Base-by-base conservation (phyloP, 1,284 basidiomycete genomes). In the Athelia psychrophila region DNA sequence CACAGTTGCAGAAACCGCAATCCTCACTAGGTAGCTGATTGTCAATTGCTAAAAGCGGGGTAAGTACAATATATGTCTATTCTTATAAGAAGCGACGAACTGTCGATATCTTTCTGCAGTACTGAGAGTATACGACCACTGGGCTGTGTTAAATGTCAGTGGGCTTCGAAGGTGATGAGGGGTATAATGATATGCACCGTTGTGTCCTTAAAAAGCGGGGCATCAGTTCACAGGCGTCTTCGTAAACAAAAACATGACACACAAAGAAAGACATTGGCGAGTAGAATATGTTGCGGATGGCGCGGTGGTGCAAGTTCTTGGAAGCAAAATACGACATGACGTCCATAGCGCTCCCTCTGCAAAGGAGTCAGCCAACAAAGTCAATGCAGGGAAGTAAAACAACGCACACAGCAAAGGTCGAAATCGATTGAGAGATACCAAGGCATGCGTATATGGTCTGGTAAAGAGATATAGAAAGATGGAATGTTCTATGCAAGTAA, bases 231-330 rank as follows among this genome's bases (percentile, higher is more conserved):
- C 27, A 5, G 13, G 6, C 27, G 13, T 13, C 6, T 6, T 30
- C 27, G 5, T 30, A 13, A 50, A 20, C 32, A 56, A 75, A 59
- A 48, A 84, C 83, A 16, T 83, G 84, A 1, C 82, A 80, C 62
- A 88, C 85, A 56, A 87, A 88, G 62, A 86, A 84, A 0, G 79
- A 77, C 81, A 88, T 88, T 0, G 84, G 84, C 0, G 83, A 82
- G 60, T 81, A 79, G 62, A 87, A 82, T 32, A 88, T 77, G 50
- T 81, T 79, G 19, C 65, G 66, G 10, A 86, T 69, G 0, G 83
- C 76, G 36, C 72, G 60, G 49, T 78, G 72, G 60, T 87, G 84
- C 6, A 88, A 64, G 56, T 81, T 83, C 54, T 75, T 73, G 1
- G 84, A 85, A 1, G 81, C 84, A 47, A 73, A 74, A 64, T 75